Percentiles rank a stretch among this genome's conserved stretches.
Evolutionary conservation across 305 asterid genomes (phyloP).

Genomic region (Rubia peregrina): DNA sequence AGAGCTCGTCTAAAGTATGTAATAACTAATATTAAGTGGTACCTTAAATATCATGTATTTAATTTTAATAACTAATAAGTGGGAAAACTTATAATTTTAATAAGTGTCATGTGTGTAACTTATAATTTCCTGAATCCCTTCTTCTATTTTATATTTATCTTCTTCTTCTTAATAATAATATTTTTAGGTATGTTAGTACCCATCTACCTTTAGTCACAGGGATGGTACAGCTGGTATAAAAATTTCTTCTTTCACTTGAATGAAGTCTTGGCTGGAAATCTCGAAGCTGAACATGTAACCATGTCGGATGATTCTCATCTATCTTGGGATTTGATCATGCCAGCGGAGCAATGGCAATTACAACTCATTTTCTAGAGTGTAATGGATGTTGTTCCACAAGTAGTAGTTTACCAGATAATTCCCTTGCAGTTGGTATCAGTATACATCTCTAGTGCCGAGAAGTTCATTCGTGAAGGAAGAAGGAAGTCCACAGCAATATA

Average conservation of each 20-base stretch:
- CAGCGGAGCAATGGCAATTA: conserved; percentile 23
- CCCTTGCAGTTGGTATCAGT: conserved; percentile 18
- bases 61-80: no score
- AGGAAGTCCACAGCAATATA: no score
- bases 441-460: conserved; percentile 18
- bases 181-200: no score
- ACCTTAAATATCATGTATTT: no score
- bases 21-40: no score
- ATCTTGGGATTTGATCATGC: conserved; percentile 19
- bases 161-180: no score
- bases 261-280: conserved; percentile 15
- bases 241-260: not conserved
- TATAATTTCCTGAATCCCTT: no score
- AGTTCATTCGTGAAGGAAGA: no score
- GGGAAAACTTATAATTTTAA: no score
- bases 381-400: conserved; percentile 21
- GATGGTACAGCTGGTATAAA: not conserved
- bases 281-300: conserved; percentile 21
- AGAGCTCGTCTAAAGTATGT: no score
- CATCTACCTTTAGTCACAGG: conserved; percentile 14
- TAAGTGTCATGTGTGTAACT: no score
- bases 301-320: conserved; percentile 20
- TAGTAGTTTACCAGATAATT: conserved; percentile 16
- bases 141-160: no score
- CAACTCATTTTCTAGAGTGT: conserved; percentile 19